Evolutionary conservation across 2,329 filamentous ascomycete genomes (phyloP), one percentile per base, ranked within the genome.

Genomic region (Bisporella sp.): DNA sequence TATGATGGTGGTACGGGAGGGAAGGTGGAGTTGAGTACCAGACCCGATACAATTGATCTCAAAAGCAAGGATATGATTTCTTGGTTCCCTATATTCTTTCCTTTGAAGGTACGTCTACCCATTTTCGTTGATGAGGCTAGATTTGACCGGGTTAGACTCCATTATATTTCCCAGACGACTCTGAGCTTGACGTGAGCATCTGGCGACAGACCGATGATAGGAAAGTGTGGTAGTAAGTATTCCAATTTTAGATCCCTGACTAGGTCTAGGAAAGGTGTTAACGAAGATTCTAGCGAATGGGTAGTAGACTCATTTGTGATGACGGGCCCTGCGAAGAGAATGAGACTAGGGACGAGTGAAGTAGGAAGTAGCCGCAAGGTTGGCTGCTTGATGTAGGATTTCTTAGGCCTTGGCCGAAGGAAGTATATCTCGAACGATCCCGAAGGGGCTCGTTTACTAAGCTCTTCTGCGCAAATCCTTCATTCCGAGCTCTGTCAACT

Each of bases 51-150:
- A 31, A 97, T 99, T 70, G 89, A 93, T 50, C 73, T 74, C 51
- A 97, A 97, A 79, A 96, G 90, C 74, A 87, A 86, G 64, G 91
- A 95, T 62, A 99, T 99, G 95, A 95, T 96, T 57, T 95, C 89
- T 49, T 99, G 93, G 93, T 99, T 99, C 67, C 93, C 93, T 1
- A 97, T 99, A 31, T 96, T 92, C 72, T 99, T 99, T 65, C 93
- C 95, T 0, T 72, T 99, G 11, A 95, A 93, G 82, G 90, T 91
- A 73, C 63, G 79, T 66, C 21, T 42, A 28, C 40, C 13, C 40
- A 42, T 21, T 42, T 42, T 42, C n/a, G n/a, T 9, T 9, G 9
- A 39, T 8, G n/a, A 32, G 41, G 37, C 54, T 64, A 51, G 61
- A 43, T 52, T 45, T 59, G 35, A 41, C 46, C 58, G 60, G 35